These are phyloP conservation scores for Phytopythium litorale DNA, from an alignment of 352 stramenopile genomes.

Conservation along the genomic window DNA sequence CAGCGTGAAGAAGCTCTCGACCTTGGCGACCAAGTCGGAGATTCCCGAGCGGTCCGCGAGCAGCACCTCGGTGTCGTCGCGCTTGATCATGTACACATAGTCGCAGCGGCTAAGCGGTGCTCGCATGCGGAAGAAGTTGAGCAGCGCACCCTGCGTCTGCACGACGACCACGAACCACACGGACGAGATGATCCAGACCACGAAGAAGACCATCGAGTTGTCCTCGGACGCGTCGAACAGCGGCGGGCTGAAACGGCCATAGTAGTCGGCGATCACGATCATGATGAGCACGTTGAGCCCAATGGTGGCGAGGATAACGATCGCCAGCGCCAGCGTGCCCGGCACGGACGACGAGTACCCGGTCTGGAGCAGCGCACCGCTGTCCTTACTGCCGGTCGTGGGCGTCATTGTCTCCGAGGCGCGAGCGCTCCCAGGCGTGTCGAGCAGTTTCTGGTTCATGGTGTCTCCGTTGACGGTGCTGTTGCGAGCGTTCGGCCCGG, in stretches of 20 bases:
- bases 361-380: slow-evolving; percentile 12
- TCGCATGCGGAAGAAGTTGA: slow-evolving; percentile 20
- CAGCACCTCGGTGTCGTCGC: slow-evolving; percentile 18
- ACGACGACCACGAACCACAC: slow-evolving; percentile 14
- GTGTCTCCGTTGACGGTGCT: slow-evolving; percentile 2
- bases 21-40: slow-evolving; percentile 17
- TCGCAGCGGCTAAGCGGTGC: slow-evolving; percentile 15
- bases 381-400: neutral
- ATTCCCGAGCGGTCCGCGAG: slow-evolving; percentile 16
- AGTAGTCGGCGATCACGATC: slow-evolving; percentile 47
- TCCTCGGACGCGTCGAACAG: slow-evolving; percentile 19
- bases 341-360: slow-evolving; percentile 18
- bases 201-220: slow-evolving; percentile 22
- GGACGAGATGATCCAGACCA: slow-evolving; percentile 18
- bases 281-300: slow-evolving; percentile 42
- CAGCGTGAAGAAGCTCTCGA: slow-evolving; percentile 19
- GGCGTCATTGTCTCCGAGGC: slow-evolving; percentile 4
- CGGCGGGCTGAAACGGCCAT: slow-evolving; percentile 28
- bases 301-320: slow-evolving; percentile 34
- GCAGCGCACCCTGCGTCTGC: slow-evolving; percentile 18
- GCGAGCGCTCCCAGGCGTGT: slow-evolving; percentile 1
- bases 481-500: neutral
- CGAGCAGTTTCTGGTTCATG: slow-evolving; percentile 9
- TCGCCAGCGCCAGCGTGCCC: slow-evolving; percentile 22
- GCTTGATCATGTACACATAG: slow-evolving; percentile 26